These are phyloP conservation scores for Hirsutella minnesotensis DNA, from an alignment of 2,329 filamentous ascomycete genomes.

Conservation along the genomic window DNA sequence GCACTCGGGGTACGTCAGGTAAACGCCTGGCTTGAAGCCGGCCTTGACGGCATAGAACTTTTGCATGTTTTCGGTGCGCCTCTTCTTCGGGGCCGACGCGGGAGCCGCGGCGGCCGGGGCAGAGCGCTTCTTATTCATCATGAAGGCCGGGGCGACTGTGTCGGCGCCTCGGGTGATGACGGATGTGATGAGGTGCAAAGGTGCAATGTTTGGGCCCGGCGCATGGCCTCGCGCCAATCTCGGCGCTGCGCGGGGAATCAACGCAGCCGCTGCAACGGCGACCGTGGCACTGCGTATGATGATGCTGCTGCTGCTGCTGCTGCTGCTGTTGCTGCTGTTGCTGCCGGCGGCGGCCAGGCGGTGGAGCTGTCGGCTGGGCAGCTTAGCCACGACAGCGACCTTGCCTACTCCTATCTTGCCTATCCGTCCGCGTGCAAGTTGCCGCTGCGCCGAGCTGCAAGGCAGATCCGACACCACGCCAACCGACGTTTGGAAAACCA, in stretches of 20 bases:
- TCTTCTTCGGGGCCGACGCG: constrained; percentile 26
- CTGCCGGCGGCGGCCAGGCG: not conserved
- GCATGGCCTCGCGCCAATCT: constrained; percentile 10
- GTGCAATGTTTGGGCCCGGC: constrained; percentile 6
- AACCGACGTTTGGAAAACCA: too few relatives aligned
- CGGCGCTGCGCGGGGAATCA: constrained; percentile 6
- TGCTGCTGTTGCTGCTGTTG: not conserved
- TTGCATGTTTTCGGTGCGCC: constrained; percentile 32
- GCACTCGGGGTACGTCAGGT: constrained; percentile 49
- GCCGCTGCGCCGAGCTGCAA: too few relatives aligned
- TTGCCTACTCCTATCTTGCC: too few relatives aligned
- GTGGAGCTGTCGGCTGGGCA: too few relatives aligned
- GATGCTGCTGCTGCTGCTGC: not conserved
- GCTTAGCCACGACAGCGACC: too few relatives aligned
- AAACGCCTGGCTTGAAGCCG: constrained; percentile 48
- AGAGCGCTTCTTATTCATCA: constrained; percentile 19
- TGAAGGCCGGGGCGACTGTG: not conserved
- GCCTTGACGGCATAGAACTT: constrained; percentile 54
- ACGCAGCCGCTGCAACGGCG: not conserved
- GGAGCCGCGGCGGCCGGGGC: constrained; percentile 9
- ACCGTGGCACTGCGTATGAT: not conserved
- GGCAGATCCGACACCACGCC: too few relatives aligned
- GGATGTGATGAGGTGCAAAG: constrained; percentile 5
- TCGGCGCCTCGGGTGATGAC: too few relatives aligned
- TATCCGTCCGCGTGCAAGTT: too few relatives aligned